phyloP scores from a whole-genome alignment of 768 basidiomycete species.

The Trametopsis cervina region DNA sequence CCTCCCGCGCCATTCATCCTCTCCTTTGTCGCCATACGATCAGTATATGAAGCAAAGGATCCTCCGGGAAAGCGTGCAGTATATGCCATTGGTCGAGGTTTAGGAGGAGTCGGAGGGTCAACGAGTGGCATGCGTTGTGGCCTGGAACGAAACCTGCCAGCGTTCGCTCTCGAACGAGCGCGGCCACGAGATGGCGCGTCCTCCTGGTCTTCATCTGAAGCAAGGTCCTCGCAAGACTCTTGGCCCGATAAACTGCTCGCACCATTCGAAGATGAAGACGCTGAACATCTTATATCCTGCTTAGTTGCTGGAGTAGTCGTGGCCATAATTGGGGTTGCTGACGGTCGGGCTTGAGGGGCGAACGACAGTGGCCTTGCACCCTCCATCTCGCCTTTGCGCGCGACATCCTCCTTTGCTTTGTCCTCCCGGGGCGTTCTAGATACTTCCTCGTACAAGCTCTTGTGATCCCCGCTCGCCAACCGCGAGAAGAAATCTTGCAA shows the following conservation, averaged over 20 bases:
- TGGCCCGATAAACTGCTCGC: background rate
- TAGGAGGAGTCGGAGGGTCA: no score
- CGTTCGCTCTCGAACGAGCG: background rate
- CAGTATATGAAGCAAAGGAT: background rate
- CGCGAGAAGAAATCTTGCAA: background rate
- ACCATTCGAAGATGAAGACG: background rate
- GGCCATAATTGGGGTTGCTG: background rate
- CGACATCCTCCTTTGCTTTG: background rate
- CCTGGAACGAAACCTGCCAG: background rate
- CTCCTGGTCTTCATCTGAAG: background rate
- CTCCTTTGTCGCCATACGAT: background rate
- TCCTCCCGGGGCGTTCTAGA: background rate
- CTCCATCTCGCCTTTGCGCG: background rate
- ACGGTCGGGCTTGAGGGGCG: background rate
- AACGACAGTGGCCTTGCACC: background rate
- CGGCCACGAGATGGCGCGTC: background rate
- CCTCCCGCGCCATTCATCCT: slow-evolving; percentile 10
- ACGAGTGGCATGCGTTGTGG: no score
- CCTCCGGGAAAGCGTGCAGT: background rate
- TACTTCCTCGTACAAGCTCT: background rate
- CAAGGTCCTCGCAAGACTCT: background rate
- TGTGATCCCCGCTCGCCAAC: background rate
- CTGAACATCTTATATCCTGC: background rate
- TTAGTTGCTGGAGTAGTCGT: background rate
- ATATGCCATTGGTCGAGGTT: background rate